A percentile compares a stretch with the other conserved stretches of the same genome.
Evolutionary conservation across 495 filamentous ascomycete species (phyloP).

Genomic region (Antarctomyces pellizariae): DNA sequence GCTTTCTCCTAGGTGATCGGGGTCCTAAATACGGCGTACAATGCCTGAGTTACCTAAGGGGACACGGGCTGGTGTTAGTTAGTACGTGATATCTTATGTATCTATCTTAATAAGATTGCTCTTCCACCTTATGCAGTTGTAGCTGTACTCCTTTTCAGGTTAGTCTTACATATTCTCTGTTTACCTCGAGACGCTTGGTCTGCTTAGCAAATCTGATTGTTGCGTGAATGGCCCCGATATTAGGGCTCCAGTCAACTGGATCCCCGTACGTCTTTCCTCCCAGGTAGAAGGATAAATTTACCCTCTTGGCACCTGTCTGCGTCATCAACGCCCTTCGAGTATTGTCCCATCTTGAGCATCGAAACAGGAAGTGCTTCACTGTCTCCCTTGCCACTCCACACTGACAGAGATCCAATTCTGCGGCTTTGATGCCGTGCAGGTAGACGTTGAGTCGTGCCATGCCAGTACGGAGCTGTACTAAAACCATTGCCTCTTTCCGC

Average conservation of each 20-base stretch:
- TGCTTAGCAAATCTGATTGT: constrained; percentile 1
- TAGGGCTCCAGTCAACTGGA: background rate
- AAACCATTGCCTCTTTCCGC: constrained; percentile 14
- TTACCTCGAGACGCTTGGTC: background rate
- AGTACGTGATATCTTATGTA: too few relatives aligned
- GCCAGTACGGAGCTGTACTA: constrained; percentile 16
- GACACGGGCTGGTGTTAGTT: too few relatives aligned
- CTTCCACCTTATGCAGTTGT: too few relatives aligned
- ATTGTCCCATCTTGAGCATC: constrained; percentile 3
- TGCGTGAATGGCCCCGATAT: background rate
- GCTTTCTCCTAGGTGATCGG: too few relatives aligned
- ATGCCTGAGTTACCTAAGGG: too few relatives aligned
- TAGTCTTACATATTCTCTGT: background rate
- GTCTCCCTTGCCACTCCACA: constrained; percentile 17
- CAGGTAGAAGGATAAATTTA: constrained; percentile 4
- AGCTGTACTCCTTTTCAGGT: too few relatives aligned
- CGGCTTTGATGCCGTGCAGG: constrained; percentile 12
- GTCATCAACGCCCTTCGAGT: constrained; percentile 1
- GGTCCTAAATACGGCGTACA: too few relatives aligned
- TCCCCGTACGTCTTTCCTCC: constrained; percentile 1
- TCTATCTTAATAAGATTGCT: too few relatives aligned
- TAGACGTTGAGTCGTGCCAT: constrained; percentile 17
- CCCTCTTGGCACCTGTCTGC: constrained; percentile 3
- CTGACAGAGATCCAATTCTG: constrained; percentile 7
- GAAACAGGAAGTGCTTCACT: constrained; percentile 13